Evolutionary conservation across 2,329 filamentous ascomycete species (phyloP), one percentile per base, ranked within the genome.

Genomic region (Clarireedia hainanense): DNA sequence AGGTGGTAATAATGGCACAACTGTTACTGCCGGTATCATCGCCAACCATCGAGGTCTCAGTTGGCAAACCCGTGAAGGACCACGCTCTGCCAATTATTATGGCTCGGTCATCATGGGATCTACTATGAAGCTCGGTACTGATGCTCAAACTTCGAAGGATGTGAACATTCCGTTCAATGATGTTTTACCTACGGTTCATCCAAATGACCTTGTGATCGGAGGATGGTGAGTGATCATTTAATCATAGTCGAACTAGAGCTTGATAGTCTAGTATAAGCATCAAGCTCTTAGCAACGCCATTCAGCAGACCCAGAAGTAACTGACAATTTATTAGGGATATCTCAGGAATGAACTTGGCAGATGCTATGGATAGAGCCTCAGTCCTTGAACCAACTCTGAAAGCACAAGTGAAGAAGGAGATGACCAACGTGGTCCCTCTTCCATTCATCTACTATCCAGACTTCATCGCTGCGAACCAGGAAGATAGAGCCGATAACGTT

Each of bases 381-480:
- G 94, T 99, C 52, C 84, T 99, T 53, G 92, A 97, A 76, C 94
- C 94, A 17, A 86, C 89, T 27, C 80, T 99, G 68, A 99, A 99
- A 81, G 76, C 79, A 56, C 81, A 88, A 68, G 88, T 99, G 66
- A 86, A 85, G 75, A 96, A 97, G 80, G 89, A 97, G 76, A 92
- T 97, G 91, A 77, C 84, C 59, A 77, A 79, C 65, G 88, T 97
- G 84, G 85, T 86, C 65, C 94, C 94, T 30, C 82, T 97, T 61
- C 92, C 91, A 23, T 92, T 88, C 73, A 88, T 97, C 75, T 99
- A 99, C 82, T 99, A 99, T 73, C 94, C 94, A 1, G 94, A 97
- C 75, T 99, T 99, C 79, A 99, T 99, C 69, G 94, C 94, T 63
- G 89, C 94, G 71, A 99, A 99, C 78, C 94, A 99, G 76, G 91